Base-by-base conservation (phyloP, 306 rosid species). In the Chamaecrista fasciculata region DNA sequence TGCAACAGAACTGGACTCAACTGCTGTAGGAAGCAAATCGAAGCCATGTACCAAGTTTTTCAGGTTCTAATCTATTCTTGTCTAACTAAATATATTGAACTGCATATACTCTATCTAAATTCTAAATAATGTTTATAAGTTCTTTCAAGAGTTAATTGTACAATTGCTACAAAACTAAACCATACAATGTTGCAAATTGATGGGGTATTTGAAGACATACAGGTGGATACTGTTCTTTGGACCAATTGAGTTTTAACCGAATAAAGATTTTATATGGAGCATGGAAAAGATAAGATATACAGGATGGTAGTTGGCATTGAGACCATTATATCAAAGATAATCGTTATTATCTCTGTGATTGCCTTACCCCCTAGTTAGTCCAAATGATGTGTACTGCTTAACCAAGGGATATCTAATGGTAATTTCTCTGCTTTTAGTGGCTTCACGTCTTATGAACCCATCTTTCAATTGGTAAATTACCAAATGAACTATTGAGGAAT, bases 41-140 rank as follows among this genome's bases (percentile, higher is more conserved):
- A 93, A 90, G 98, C 98, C 98, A 80, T 93, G 98, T 95, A 93
- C 97, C 98, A 93, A 93, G 84, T 93, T 93, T 93, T 93, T 90
- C 98, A 93, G 98, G 98, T 93, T 86, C 86, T 81, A 88, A 88
- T 93, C 97, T 86, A 80, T 78, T 78, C 95, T 74, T 76, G 72
- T 78, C 89, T 80, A 83, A 83, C 70, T 75, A 81, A 84, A 58
- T 74, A 66, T 62, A 56, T 47, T 66, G 18, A 81, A 82, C 72
- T 84, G 69, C 47, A 73, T 74, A 70, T 53, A 66, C 37, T 72
- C 26, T 57, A 20, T 58, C 60, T 50, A 57, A 74, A 84, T 74
- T 62, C 66, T 53, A 57, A 72, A 82, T 74, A 59, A 39, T 62
- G 29, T 66, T 66, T 23, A 47, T 62, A 76, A 80, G 62, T 60